Base-by-base conservation (phyloP, 257 asterid genomes). In the Schizonepeta tenuifolia region DNA sequence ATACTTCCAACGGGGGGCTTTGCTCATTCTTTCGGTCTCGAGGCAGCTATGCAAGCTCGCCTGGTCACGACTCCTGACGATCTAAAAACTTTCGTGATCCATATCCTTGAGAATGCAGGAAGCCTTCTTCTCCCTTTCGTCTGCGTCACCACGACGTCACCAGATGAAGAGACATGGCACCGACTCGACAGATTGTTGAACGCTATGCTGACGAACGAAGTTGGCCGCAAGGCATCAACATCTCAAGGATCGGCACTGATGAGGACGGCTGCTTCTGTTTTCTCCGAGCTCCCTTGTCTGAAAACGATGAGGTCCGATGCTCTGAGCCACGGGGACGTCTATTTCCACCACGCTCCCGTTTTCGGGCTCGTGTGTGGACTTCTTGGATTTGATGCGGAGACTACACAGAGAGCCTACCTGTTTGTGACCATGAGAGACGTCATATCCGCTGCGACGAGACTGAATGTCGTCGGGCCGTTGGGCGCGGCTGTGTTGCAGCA, bases 1-100 rank as follows among this genome's bases (percentile, higher is more conserved):
- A 75, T 91, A 18, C 99, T 95, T 53, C 97, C 99, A 1, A 95
- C 98, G 0, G 99, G 99, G 33, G 99, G 99, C 46, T 95, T 95
- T 55, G 99, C 99, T 75, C 99, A 95, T 79, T 95, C 99, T 2
- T 83, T 80, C 21, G 99, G 99, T 41, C 92, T 95, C 2, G 99
- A 95, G 81, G 97, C 98, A 26, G 92, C 97, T 7, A 79, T 81
- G 71, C 99, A 95, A 80, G 85, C 92, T 56, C 86, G 84, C 5
- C 9, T 90, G 13, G 92, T 94, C 59, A 53, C 75, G 20, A 77
- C 78, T 0, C 84, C 90, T 0, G 91, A 90, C 33, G 89, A 90
- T 41, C 91, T 95, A 6, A 82, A 53, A 40, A 75, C 79, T 0
- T 88, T 77, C 28, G 82, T 88, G 24, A 78, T 83, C 67, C 88